phyloP scores from a whole-genome alignment of 2,329 filamentous ascomycete species.

The Arachnomyces sp. region DNA sequence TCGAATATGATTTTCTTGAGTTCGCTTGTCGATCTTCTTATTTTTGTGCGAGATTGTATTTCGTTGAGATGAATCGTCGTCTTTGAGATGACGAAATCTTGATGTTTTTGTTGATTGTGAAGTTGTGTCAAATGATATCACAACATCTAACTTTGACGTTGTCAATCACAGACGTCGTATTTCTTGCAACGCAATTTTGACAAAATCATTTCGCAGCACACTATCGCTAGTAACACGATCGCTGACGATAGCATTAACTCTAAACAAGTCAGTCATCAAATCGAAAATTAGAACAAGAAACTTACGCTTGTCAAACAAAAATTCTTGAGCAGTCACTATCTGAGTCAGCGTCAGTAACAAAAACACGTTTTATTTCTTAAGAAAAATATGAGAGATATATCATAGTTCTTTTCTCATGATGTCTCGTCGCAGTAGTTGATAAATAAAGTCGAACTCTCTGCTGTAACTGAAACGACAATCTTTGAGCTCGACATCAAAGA shows the following conservation, averaged over 20 bases:
- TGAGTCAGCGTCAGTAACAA: neutral
- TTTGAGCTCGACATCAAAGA: slow-evolving; percentile 2
- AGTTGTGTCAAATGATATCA: neutral
- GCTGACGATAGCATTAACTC: neutral
- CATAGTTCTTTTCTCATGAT: neutral
- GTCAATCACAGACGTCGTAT: neutral
- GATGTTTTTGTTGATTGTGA: neutral
- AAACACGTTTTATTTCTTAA: too few relatives aligned
- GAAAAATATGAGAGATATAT: slow-evolving; percentile 1
- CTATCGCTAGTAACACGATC: slow-evolving; percentile 1
- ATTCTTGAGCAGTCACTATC: neutral
- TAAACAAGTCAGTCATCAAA: neutral
- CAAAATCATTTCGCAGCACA: neutral
- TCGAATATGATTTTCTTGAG: too few relatives aligned
- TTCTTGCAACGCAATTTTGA: slow-evolving; percentile 1
- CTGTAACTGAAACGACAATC: slow-evolving; percentile 1
- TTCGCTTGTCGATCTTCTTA: slow-evolving; percentile 1
- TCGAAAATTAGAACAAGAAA: neutral
- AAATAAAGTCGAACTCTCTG: slow-evolving; percentile 4
- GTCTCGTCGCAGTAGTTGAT: slow-evolving; percentile 6
- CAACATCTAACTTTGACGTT: neutral
- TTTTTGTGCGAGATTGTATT: neutral
- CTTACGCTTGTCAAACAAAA: slow-evolving; percentile 7
- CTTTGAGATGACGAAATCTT: neutral
- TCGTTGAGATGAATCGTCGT: neutral